Base-by-base conservation (phyloP, 2,329 filamentous ascomycete genomes). In the Colletotrichum plurivorum region DNA sequence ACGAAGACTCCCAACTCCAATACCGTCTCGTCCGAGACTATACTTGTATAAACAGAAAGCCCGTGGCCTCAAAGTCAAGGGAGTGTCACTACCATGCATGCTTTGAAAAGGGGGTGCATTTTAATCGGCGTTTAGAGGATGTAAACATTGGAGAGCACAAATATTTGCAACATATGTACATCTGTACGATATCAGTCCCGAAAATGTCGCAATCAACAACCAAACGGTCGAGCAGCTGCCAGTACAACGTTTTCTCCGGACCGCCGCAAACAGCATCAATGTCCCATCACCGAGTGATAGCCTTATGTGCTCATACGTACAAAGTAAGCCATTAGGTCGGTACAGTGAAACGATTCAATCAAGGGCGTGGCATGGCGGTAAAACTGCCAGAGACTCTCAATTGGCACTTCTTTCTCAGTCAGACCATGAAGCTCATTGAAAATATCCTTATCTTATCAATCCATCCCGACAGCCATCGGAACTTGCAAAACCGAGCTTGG, bases 61-160 rank as follows among this genome's bases (percentile, higher is more conserved):
- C 12, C 46, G 18, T 25, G 16, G 2, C 41, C 31, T 36, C 25
- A 20, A 54, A 31, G 56, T 49, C 27, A 39, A 15, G 20, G 16
- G 7, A 39, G 15, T 53, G 39, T 39, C 46, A 60, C 39, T 53
- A 60, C 12, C 7, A 45, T 45, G 45, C 22, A 22, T 25, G 57
- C 12, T 36, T 46, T n/a, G 31, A 53, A 15, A 54, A 36, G 27
- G 61, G n/a, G 51, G 45, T 15, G 61, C 48, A 65, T 65, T 53
- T 39, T 2, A 22, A 27, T 9, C 64, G 65, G 65, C 61, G 65
- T 65, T 68, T 39, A 63, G 7, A 39, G n/a, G 43, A 39, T 27
- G 27, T 9, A 54, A 20, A 41, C n/a, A 59, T 58, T 53, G 15
- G 16, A 31, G 45, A 22, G 31, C 31, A 49, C 36, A 59, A 25